Base-by-base conservation (phyloP, 2,329 filamentous ascomycete species). In the Aspergillus sojae region DNA sequence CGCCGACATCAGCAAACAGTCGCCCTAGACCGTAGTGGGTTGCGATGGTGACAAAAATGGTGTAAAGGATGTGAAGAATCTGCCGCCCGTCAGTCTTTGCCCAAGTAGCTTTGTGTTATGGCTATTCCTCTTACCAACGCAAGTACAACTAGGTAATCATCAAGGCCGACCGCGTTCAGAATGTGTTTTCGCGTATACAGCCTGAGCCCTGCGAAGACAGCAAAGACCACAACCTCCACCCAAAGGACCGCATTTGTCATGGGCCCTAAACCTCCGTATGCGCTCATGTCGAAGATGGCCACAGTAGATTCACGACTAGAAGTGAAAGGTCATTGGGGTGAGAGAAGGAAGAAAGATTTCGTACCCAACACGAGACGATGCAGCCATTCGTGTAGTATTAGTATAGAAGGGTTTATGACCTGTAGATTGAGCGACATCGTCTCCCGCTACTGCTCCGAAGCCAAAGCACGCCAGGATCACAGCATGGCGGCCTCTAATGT, bases 241-340 rank as follows among this genome's bases (percentile, higher is more conserved):
- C 68, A 70, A 23, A 68, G 66, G 32, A 70, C 67, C 5, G 64
- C 68, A 59, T 70, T 70, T 46, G 64, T 64, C 70, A 71, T 71
- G 23, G 66, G 70, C 0, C 68, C 68, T 50, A 62, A 28, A 9
- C 70, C 70, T 45, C 70, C 70, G 56, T 71, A 71, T 2, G 54
- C 58, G 28, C 65, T 58, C 68, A 70, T 70, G 28, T 62, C 50
- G 57, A 21, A 23, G 43, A 62, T 50, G 11, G 28, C 1, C 10
- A 10, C n/a, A 16, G 9, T 10, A 23, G 23, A n/a, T 52, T 58
- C 19, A 48, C 43, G 5, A n/a, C 23, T 36, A n/a, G 19, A 48
- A 36, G 32, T 30, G 14, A 67, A 55, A 12, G 23, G 41, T 48
- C 43, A 16, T 58, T 21, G 39, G 12, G 11, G 21, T 21, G 56